A percentile compares a stretch with the other conserved stretches of the same genome.
phyloP scores from a whole-genome alignment of 805 yeast species.

The Yarrowia keelungensis region DNA sequence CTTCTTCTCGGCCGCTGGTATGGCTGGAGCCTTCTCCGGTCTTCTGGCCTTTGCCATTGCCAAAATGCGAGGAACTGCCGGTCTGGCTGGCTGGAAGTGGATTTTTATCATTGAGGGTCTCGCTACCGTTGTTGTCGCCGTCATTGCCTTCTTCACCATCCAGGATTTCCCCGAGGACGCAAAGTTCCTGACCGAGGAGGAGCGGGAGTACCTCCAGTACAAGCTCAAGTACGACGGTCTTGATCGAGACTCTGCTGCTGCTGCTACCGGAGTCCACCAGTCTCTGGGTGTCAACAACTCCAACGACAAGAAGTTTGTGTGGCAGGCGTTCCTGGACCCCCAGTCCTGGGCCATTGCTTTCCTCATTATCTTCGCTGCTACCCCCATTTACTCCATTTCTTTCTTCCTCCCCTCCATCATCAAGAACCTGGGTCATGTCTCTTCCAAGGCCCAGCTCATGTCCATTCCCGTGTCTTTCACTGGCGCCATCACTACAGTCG shows the following conservation, averaged over 20 bases:
- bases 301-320: constrained; percentile 55
- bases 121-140: constrained; percentile 50
- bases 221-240: constrained; percentile 29
- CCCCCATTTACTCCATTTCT: constrained; percentile 66
- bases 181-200: constrained; percentile 54
- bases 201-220: constrained; percentile 53
- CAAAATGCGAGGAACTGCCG: constrained; percentile 51
- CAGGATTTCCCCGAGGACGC: constrained; percentile 66
- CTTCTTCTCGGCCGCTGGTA: constrained; percentile 48
- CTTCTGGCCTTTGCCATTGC: constrained; percentile 54
- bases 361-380: constrained; percentile 60
- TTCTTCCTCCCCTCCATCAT: constrained; percentile 65
- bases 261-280: constrained; percentile 53
- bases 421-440: constrained; percentile 62
- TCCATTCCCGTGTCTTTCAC: constrained; percentile 56
- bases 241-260: constrained; percentile 33
- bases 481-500: constrained; percentile 49
- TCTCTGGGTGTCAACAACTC: constrained; percentile 47
- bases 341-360: constrained; percentile 59
- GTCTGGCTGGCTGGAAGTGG: constrained; percentile 59
- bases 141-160: constrained; percentile 48
- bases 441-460: constrained; percentile 60
- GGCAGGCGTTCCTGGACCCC: constrained; percentile 58
- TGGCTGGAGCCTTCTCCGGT: constrained; percentile 63
- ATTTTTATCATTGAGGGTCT: constrained; percentile 60